These are phyloP conservation scores for Malus asiatica DNA, from an alignment of 306 rosid species.

Conservation along the genomic window DNA sequence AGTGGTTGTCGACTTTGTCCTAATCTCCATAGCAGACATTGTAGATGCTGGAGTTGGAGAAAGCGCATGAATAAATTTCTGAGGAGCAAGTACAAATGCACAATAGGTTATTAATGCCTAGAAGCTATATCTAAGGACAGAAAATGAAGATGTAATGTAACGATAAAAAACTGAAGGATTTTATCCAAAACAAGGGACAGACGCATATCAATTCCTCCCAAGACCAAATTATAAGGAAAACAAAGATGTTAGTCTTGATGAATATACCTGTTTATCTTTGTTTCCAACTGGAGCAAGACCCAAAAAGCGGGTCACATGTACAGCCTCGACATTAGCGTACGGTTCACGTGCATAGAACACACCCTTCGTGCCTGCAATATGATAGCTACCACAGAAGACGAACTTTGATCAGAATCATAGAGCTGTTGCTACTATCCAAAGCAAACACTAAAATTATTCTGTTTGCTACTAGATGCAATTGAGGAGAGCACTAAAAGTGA, in stretches of 20 bases:
- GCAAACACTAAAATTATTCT: background rate
- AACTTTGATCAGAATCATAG: conserved; percentile 20
- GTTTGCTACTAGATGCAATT: background rate
- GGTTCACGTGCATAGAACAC: conserved; percentile 85
- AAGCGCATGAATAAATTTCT: conserved; percentile 95
- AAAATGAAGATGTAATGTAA: background rate
- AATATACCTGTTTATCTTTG: conserved; percentile 78
- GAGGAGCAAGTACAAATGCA: conserved; percentile 26
- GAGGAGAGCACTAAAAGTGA: background rate
- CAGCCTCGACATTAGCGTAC: conserved; percentile 74
- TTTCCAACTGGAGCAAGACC: conserved; percentile 95
- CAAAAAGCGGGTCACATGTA: conserved; percentile 87
- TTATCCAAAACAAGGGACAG: background rate
- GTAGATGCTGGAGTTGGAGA: conserved; percentile 87
- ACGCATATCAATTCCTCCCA: background rate
- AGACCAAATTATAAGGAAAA: background rate
- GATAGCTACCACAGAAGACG: conserved; percentile 57
- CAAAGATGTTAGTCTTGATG: background rate
- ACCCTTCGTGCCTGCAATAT: conserved; percentile 83
- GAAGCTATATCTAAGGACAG: conserved; percentile 15
- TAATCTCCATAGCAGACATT: conserved; percentile 77
- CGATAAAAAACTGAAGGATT: background rate
- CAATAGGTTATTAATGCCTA: conserved; percentile 15
- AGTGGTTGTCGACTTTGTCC: conserved; percentile 56
- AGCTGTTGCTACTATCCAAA: background rate